These are phyloP conservation scores for Lindgomyces ingoldianus DNA, from an alignment of 495 filamentous ascomycete genomes.

Conservation along the genomic window DNA sequence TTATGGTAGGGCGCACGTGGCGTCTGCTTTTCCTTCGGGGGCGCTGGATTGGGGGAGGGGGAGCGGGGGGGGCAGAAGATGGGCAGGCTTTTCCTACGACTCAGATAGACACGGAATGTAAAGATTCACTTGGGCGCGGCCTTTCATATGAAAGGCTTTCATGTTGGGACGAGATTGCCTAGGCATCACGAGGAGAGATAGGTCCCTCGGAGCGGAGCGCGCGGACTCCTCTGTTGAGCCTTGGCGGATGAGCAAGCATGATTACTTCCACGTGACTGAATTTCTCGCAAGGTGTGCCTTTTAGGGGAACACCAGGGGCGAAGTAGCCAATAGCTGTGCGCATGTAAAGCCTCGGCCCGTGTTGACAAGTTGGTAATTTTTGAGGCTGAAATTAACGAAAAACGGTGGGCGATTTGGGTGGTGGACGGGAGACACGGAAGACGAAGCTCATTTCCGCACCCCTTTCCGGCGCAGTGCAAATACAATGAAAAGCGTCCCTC, in stretches of 20 bases:
- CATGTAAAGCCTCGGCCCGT: background rate
- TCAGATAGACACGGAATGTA: constrained; percentile 35
- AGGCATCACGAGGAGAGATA: background rate
- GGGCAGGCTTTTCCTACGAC: constrained; percentile 1
- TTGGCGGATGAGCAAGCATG: too few species aligned
- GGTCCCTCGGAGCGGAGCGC: background rate
- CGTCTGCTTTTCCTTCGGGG: constrained; percentile 1
- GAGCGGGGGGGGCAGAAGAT: background rate
- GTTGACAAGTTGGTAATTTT: background rate
- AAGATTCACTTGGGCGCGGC: constrained; percentile 15
- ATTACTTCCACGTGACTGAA: too few species aligned
- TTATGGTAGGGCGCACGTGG: background rate
- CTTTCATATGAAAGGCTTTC: background rate
- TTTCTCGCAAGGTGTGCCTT: background rate
- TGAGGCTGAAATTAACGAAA: background rate
- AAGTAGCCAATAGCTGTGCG: background rate
- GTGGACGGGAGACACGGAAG: constrained; percentile 22
- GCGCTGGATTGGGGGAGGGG: too few species aligned
- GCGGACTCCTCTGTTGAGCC: too few species aligned
- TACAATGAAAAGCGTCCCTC: background rate
- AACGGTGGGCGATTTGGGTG: background rate
- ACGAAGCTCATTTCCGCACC: constrained; percentile 28
- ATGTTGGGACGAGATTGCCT: background rate
- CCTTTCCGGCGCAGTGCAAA: constrained; percentile 11
- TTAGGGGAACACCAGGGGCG: background rate